phyloP scores from a whole-genome alignment of 345 rosid species.

The Nasturtium officinale region DNA sequence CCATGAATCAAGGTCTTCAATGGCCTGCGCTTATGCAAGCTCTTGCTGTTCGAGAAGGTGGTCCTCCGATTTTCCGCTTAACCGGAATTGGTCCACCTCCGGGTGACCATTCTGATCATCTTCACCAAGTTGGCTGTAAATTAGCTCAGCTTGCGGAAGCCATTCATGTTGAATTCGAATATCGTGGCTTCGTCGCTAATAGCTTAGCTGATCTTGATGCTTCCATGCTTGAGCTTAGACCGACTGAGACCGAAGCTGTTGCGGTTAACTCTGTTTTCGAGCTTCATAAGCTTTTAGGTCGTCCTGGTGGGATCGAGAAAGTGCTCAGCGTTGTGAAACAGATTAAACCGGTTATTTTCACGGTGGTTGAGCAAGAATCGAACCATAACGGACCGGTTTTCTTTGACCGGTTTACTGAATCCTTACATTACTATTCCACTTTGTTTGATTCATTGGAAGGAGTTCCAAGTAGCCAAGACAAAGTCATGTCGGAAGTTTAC shows the following conservation, averaged over 20 bases:
- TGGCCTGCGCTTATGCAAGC: conserved; percentile 96
- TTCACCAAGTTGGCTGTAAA: conserved; percentile 82
- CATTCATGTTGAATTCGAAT: conserved; percentile 70
- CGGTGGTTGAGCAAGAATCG: conserved; percentile 85
- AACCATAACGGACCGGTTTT: conserved; percentile 76
- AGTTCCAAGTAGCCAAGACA: conserved; percentile 50
- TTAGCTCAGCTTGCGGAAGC: conserved; percentile 77
- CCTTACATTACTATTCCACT: conserved; percentile 80
- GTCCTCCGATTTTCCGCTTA: conserved; percentile 72
- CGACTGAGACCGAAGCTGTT: conserved; percentile 59
- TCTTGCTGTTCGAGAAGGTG: conserved; percentile 64
- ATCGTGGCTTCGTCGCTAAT: conserved; percentile 73
- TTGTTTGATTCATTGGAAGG: conserved; percentile 86
- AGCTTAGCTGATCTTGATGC: conserved; percentile 84
- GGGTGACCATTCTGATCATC: conserved; percentile 57
- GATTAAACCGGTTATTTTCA: conserved; percentile 71
- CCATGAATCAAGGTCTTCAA: conserved; percentile 80
- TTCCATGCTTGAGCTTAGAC: conserved; percentile 64
- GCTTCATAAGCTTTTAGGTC: conserved; percentile 64
- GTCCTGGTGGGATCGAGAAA: conserved; percentile 66
- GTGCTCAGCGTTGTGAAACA: conserved; percentile 61
- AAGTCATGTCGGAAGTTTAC: conserved; percentile 76
- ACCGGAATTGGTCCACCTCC: conserved; percentile 86
- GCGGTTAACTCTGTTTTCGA: conserved; percentile 88
- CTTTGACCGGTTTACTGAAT: conserved; percentile 82